Evolutionary conservation across 2,329 filamentous ascomycete species (phyloP), one percentile per base, ranked within the genome.

Genomic region (Pseudodiploospora longispora): DNA sequence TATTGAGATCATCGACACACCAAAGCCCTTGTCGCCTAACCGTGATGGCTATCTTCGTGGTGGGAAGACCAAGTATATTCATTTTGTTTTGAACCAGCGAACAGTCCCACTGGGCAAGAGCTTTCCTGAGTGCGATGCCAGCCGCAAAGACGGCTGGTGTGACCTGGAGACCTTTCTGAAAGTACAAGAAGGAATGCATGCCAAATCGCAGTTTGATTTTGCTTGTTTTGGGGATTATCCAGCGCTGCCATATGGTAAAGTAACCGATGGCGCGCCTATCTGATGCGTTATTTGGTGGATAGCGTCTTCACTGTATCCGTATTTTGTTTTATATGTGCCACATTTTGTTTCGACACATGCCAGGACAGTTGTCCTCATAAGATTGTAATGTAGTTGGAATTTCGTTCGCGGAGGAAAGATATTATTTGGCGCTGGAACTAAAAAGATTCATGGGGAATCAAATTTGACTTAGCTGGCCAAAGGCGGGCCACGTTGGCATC

Each of bases 111-210:
- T 89, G 1, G 81, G 83, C 6, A 62, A 62, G 47, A 87, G 80
- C 55, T 81, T 86, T 48, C 62, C 74, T 1, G 75, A 80, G 47
- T 89, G 85, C 53, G 82, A 76, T 34, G 63, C 52, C 2, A 58
- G 71, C 8, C 66, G 85, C 4, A 74, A 80, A 36, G 85, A 89
- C 59, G 85, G 85, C 1, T 89, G 85, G 84, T 89, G 85, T 58
- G 83, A 88, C 57, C 60, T 89, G 40, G 71, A 72, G 3, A 80
- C 80, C 0, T 88, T 89, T 55, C 55, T 89, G 36, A 60, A 75
- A 48, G 68, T 80, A 5, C 79, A 84, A 64, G 69, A 78, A 47
- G 66, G 65, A 48, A 80, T 80, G 70, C 60, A 77, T 32, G 69
- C 66, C 12, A 64, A 71, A 49, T 81, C 82, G 4, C 62, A 76